phyloP scores from a whole-genome alignment of 2,329 filamentous ascomycete genomes.

The Magnaporthiopsis incrustans region DNA sequence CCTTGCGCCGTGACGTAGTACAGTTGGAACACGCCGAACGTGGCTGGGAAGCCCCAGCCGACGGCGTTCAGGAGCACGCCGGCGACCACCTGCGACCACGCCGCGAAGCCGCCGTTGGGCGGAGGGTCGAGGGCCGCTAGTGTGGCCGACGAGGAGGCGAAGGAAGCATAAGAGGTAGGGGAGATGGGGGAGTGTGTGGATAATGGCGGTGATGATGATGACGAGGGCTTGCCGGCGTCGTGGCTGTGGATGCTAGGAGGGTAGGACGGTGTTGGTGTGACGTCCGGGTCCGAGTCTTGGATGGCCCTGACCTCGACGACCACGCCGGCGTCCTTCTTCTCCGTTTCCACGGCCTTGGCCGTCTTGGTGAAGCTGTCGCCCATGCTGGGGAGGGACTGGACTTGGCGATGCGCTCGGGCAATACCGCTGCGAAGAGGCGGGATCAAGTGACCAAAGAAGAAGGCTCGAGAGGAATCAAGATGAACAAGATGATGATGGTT shows the following conservation, averaged over 20 bases:
- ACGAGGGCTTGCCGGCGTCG: background rate
- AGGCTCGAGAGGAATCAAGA: background rate
- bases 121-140: conserved; percentile 9
- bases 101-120: conserved; percentile 37
- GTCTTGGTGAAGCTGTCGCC: background rate
- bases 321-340: conserved; percentile 4
- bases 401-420: background rate
- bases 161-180: background rate
- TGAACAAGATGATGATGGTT: background rate
- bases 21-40: conserved; percentile 41
- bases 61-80: conserved; percentile 39
- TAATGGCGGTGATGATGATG: background rate
- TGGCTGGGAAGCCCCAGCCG: conserved; percentile 40
- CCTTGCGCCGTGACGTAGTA: conserved; percentile 31
- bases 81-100: conserved; percentile 43
- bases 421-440: background rate
- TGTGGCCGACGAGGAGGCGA: background rate
- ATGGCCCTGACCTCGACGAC: background rate
- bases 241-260: background rate
- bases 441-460: background rate
- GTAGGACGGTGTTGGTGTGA: background rate
- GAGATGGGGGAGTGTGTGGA: background rate
- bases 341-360: conserved; percentile 1
- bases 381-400: background rate
- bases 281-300: background rate